Base-by-base conservation (phyloP, 164 flowering plant species). In the Stephania japonica region DNA sequence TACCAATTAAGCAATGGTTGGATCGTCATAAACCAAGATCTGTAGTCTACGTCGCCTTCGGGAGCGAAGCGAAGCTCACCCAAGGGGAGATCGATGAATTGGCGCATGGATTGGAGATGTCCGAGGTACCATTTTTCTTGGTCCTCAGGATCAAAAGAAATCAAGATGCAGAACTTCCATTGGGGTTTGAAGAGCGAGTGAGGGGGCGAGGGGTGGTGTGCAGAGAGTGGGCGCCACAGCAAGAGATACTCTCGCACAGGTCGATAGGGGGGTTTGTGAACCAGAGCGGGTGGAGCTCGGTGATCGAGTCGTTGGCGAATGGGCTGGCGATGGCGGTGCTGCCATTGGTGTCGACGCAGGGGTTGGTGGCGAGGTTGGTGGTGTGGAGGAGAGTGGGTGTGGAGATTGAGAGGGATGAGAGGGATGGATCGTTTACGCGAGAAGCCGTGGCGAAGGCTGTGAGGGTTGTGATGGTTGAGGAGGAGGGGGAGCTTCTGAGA, bases 1-100 rank as follows among this genome's bases (percentile, higher is more conserved):
- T 5, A 53, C 14, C 6, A 10, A 53, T 32, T 32, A 32, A 32
- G 38, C 50, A 70, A 1, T 61, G 74, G 78, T 82, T 84, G 6
- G 87, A 83, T n/a, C 13, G 4, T 4, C 42, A 32, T 1, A 16
- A 21, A 19, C 14, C 69, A 19, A 38, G 38, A 11, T 67, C 67
- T 3, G 69, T 38, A 7, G 43, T 67, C 7, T 67, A 67, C 21
- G 69, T 67, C 0, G 69, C 69, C 14, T 38, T 67, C 6, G 69
- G 69, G 24, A 67, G n/a, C 18, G 69, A 67, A n/a, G 69, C 21
- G 2, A 38, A 13, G 41, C 69, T 67, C 23, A 67, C 44, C 0
- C 69, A 67, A 67, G 69, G 41, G 0, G 69, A 67, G 19, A 67
- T n/a, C 1, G 41, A 42, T 1, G 44, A 67, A 32, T 32, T 67